A percentile compares a stretch with the other conserved stretches of the same genome.
phyloP scores from a whole-genome alignment of 2,329 filamentous ascomycete species.

The Colletotrichum musae region DNA sequence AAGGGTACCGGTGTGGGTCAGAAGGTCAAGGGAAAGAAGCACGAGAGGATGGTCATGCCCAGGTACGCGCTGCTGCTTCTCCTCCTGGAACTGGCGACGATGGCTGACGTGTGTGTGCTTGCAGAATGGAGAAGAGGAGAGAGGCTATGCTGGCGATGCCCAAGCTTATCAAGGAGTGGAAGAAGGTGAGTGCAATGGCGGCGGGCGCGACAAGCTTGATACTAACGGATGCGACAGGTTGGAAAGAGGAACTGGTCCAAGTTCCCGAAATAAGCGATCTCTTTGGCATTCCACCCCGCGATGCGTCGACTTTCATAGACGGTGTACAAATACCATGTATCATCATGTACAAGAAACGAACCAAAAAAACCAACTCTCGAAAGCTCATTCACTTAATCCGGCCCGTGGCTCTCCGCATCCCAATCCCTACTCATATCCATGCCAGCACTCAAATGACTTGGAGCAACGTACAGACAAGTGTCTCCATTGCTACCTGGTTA shows the following conservation, averaged over 20 bases:
- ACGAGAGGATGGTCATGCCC: slow-evolving; percentile 88
- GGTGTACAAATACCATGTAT: slow-evolving; percentile 42
- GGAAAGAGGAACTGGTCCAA: slow-evolving; percentile 70
- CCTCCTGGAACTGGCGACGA: not conserved
- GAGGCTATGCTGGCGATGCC: slow-evolving; percentile 97
- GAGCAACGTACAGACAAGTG: not conserved
- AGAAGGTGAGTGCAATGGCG: slow-evolving; percentile 75
- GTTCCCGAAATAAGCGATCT: slow-evolving; percentile 66
- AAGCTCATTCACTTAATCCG: not conserved
- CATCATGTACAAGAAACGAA: slow-evolving; percentile 42
- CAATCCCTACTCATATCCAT: too few relatives aligned
- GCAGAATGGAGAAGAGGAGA: slow-evolving; percentile 87
- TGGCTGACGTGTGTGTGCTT: slow-evolving; percentile 50
- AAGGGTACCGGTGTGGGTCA: slow-evolving; percentile 95
- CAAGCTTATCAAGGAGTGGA: slow-evolving; percentile 91
- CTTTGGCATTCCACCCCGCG: slow-evolving; percentile 16
- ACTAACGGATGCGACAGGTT: slow-evolving; percentile 60
- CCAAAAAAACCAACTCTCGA: slow-evolving; percentile 18
- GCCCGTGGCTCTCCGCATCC: not conserved
- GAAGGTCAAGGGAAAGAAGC: slow-evolving; percentile 93
- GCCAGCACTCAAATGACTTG: too few relatives aligned
- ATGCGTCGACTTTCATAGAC: slow-evolving; percentile 22
- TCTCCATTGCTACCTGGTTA: not conserved
- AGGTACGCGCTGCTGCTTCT: slow-evolving; percentile 65
- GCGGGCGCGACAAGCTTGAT: slow-evolving; percentile 27